Conservation (phyloP, 495 filamentous ascomycete genomes). For the Amorphotheca resinae region DNA sequence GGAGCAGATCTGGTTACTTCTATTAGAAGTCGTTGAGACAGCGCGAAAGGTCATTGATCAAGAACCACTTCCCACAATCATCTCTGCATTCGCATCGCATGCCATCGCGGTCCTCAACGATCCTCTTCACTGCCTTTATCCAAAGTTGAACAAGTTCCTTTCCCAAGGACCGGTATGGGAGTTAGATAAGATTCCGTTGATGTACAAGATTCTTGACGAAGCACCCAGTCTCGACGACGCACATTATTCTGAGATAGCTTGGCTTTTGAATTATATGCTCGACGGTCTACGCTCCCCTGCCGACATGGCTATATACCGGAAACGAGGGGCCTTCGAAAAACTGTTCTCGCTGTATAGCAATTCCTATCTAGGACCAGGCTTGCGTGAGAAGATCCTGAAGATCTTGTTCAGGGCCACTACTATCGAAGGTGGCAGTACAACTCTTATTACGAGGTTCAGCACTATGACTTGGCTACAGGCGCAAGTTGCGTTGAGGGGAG, state of each 20-base stretch:
- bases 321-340: slow-evolving; percentile 66
- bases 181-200: slow-evolving; percentile 60
- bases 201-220: slow-evolving; percentile 57
- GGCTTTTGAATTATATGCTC: slow-evolving; percentile 68
- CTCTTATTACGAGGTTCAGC: slow-evolving; percentile 74
- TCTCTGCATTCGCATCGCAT: slow-evolving; percentile 60
- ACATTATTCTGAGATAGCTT: slow-evolving; percentile 62
- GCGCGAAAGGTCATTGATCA: slow-evolving; percentile 40
- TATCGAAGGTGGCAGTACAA: slow-evolving; percentile 70
- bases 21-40: slow-evolving; percentile 68
- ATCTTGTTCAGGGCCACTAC: slow-evolving; percentile 60
- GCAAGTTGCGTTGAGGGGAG: slow-evolving; percentile 36
- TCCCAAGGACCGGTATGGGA: slow-evolving; percentile 63
- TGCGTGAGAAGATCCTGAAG: slow-evolving; percentile 56
- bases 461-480: slow-evolving; percentile 66
- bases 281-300: slow-evolving; percentile 40
- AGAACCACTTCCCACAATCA: slow-evolving; percentile 55
- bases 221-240: slow-evolving; percentile 61
- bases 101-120: slow-evolving; percentile 56
- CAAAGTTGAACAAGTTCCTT: slow-evolving; percentile 77
- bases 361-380: slow-evolving; percentile 37
- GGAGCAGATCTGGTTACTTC: slow-evolving; percentile 59
- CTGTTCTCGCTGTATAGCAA: slow-evolving; percentile 60
- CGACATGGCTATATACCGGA: slow-evolving; percentile 78
- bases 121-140: slow-evolving; percentile 73